These are phyloP conservation scores for Boletellus ananiceps DNA, from an alignment of 768 basidiomycete genomes.

Conservation along the genomic window DNA sequence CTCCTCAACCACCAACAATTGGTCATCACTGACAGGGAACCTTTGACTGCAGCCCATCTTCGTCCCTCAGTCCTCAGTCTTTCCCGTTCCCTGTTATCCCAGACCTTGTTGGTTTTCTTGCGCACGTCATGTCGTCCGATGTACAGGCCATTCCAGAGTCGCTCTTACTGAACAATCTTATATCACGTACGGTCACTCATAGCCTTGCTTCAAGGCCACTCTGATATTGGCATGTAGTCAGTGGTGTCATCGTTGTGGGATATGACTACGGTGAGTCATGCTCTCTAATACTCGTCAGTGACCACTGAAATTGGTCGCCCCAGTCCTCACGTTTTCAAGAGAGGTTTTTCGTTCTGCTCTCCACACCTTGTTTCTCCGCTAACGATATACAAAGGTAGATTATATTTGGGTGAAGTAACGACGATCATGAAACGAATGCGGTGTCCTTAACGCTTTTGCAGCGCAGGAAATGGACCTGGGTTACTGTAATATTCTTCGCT, in stretches of 20 bases:
- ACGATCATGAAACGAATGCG: not conserved
- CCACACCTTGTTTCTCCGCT: not conserved
- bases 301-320: slow-evolving; percentile 18
- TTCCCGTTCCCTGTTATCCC: too few relatives aligned
- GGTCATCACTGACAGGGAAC: too few relatives aligned
- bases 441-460: not conserved
- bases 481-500: not conserved
- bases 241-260: not conserved
- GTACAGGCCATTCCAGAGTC: not conserved
- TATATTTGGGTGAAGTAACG: slow-evolving; percentile 2
- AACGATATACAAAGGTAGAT: not conserved
- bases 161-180: not conserved
- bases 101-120: not conserved
- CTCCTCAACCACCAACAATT: too few relatives aligned
- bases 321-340: not conserved
- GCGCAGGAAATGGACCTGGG: slow-evolving; percentile 1
- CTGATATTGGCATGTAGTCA: not conserved
- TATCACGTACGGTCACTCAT: not conserved
- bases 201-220: not conserved
- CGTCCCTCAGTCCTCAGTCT: not conserved
- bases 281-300: not conserved
- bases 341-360: not conserved
- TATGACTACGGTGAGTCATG: slow-evolving; percentile 1
- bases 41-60: not conserved
- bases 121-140: slow-evolving; percentile 1